Base-by-base conservation (phyloP, 2,329 filamentous ascomycete genomes). In the Aspergillus nomiae region DNA sequence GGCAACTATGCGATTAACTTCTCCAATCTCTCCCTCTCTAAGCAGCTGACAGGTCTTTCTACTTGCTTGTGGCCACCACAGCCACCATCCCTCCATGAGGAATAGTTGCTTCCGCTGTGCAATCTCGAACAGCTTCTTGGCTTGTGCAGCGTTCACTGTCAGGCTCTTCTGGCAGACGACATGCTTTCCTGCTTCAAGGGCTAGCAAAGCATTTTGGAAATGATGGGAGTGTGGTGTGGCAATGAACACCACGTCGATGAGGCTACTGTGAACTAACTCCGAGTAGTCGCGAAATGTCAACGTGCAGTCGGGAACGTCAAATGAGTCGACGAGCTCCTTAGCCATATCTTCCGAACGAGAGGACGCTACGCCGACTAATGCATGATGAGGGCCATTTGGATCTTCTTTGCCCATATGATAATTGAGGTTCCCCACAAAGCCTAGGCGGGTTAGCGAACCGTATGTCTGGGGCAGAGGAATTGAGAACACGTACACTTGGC, bases 171-270 rank as follows among this genome's bases (percentile, higher is more conserved):
- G 92, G 76, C 91, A 94, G 30, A 95, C 84, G 32, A 94, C 90
- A 69, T 92, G 86, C 83, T 94, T 95, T 72, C 90, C 89, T 14
- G 89, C 90, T 67, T 90, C 85, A 41, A 95, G 83, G 51, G 89
- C 90, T n/a, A 93, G 84, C 85, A 92, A 90, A 65, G 87, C 85
- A 78, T 94, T 92, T 76, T 93, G 90, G 81, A 92, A 94, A 80
- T 95, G 92, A 76, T 94, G 91, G 71, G 89, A 92, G 79, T 94
- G 92, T 12, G 92, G 92, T 2, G 92, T 94, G 24, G 91, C 91
- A 56, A 95, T 86, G 77, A 94, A 95, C 78, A 95, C 80, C 71
- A 94, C 90, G 76, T 94, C 90, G 69, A 94, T 85, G 69, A 90
- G 84, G 3, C 88, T 81, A 75, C 94, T 90, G 61, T 85, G 84